These are phyloP conservation scores for Auricularia auricula-judae DNA, from an alignment of 768 basidiomycete genomes.

Conservation along the genomic window DNA sequence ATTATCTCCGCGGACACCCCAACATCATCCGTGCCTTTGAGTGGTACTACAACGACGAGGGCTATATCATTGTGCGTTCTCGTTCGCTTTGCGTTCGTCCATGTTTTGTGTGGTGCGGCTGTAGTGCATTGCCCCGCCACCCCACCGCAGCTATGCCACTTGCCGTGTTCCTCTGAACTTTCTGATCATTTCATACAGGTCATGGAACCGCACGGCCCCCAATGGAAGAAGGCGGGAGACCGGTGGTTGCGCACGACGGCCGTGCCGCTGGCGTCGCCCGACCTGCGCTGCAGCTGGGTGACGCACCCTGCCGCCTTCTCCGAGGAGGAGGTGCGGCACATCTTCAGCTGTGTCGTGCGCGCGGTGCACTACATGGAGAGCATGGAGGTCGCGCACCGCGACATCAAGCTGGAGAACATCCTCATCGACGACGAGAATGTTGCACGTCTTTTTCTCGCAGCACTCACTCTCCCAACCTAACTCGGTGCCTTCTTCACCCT, in stretches of 20 bases:
- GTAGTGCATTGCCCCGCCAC: too few relatives aligned
- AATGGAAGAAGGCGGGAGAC: slow-evolving; percentile 8
- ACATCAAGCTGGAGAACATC: slow-evolving; percentile 95
- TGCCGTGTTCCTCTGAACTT: not conserved
- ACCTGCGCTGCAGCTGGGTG: slow-evolving; percentile 85
- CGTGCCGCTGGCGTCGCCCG: slow-evolving; percentile 36
- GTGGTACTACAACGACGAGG: slow-evolving; percentile 71
- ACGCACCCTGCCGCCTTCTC: slow-evolving; percentile 67
- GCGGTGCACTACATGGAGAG: slow-evolving; percentile 71
- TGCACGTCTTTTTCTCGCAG: too few relatives aligned
- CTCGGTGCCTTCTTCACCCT: not conserved
- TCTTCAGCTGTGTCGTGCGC: slow-evolving; percentile 82
- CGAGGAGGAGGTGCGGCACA: slow-evolving; percentile 67
- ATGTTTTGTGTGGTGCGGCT: too few relatives aligned
- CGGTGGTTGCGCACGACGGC: slow-evolving; percentile 8
- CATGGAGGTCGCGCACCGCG: slow-evolving; percentile 84
- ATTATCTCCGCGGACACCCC: slow-evolving; percentile 62
- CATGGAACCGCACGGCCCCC: slow-evolving; percentile 13
- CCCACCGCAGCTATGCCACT: not conserved
- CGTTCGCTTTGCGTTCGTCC: slow-evolving; percentile 14
- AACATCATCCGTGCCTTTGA: slow-evolving; percentile 81
- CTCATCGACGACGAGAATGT: slow-evolving; percentile 44
- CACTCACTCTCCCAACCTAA: too few relatives aligned
- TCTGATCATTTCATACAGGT: slow-evolving; percentile 2
- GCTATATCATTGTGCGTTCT: slow-evolving; percentile 72